Conservation (phyloP, 2,329 filamentous ascomycete genomes). For the Trichoderma sp. region DNA sequence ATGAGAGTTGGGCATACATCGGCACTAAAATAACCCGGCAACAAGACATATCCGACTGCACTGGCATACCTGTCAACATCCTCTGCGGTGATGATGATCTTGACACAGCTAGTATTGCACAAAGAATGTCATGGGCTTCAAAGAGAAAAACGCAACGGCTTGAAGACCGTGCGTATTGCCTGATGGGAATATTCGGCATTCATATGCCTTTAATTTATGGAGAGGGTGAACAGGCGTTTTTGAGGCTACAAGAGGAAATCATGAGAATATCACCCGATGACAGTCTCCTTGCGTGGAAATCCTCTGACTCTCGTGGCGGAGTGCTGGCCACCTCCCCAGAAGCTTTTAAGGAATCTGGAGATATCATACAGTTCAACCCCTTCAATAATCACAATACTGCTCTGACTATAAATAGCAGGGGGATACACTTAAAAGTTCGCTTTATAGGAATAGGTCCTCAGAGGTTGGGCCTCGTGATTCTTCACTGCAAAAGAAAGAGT, state of each 20-base stretch:
- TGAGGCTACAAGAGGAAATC: slow-evolving; percentile 29
- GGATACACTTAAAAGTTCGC: not conserved
- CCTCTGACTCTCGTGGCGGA: not conserved
- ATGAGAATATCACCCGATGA: slow-evolving; percentile 19
- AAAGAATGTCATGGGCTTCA: slow-evolving; percentile 37
- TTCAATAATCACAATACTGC: not conserved
- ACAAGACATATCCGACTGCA: slow-evolving; percentile 10
- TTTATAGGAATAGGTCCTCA: not conserved
- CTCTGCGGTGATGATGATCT: slow-evolving; percentile 17
- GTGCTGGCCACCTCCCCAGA: slow-evolving; percentile 13
- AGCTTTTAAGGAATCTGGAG: not conserved
- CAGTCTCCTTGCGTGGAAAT: slow-evolving; percentile 16
- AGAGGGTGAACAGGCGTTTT: slow-evolving; percentile 36
- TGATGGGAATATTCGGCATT: slow-evolving; percentile 39
- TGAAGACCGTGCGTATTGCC: slow-evolving; percentile 39
- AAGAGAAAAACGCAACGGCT: slow-evolving; percentile 33
- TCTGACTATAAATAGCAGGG: not conserved
- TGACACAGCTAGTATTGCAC: slow-evolving; percentile 27
- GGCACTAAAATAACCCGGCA: not conserved
- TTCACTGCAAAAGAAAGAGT: slow-evolving; percentile 1
- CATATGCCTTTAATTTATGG: slow-evolving; percentile 41
- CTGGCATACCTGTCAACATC: slow-evolving; percentile 12
- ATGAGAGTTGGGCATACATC: slow-evolving; percentile 3
- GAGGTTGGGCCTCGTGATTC: not conserved
- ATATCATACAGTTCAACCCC: slow-evolving; percentile 1